Evolutionary conservation across 2,329 filamentous ascomycete genomes (phyloP).

Genomic region (Trichoderma sp.): DNA sequence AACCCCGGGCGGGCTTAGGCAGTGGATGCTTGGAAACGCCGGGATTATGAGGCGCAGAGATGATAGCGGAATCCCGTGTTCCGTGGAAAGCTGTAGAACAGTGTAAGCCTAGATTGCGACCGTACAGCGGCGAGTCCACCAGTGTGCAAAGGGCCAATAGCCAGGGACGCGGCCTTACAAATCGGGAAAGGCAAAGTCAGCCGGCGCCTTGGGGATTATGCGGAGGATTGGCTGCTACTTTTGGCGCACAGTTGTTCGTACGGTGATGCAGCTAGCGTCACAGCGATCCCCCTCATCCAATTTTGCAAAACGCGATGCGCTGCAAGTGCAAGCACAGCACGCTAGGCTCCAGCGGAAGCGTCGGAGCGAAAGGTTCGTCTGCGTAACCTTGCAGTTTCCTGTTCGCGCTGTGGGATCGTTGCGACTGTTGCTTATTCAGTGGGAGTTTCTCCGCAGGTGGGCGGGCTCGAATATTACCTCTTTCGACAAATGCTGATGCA

Average conservation of each 20-base stretch:
- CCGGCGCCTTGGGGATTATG: neutral
- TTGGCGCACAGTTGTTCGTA: neutral
- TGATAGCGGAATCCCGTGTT: constrained; percentile 3
- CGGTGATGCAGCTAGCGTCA: constrained; percentile 5
- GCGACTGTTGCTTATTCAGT: neutral
- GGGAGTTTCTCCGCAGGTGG: neutral
- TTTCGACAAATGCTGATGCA: neutral
- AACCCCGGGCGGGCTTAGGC: constrained; percentile 15
- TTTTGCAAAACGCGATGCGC: neutral
- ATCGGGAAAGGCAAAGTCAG: neutral
- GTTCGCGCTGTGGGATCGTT: neutral
- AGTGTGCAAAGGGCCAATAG: neutral
- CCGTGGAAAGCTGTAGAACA: constrained; percentile 10
- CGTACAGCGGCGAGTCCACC: neutral
- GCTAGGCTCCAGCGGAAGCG: constrained; percentile 12
- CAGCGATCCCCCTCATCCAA: neutral
- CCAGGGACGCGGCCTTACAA: neutral
- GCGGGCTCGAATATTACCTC: neutral
- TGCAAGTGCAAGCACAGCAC: neutral
- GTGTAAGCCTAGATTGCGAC: constrained; percentile 7
- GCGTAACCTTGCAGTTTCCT: constrained; percentile 14
- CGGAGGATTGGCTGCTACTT: neutral
- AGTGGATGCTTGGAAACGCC: neutral
- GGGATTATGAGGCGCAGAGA: neutral
- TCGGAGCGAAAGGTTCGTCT: constrained; percentile 5